phyloP scores from a whole-genome alignment of 2,329 filamentous ascomycete species.

The Trichoderma sp. region DNA sequence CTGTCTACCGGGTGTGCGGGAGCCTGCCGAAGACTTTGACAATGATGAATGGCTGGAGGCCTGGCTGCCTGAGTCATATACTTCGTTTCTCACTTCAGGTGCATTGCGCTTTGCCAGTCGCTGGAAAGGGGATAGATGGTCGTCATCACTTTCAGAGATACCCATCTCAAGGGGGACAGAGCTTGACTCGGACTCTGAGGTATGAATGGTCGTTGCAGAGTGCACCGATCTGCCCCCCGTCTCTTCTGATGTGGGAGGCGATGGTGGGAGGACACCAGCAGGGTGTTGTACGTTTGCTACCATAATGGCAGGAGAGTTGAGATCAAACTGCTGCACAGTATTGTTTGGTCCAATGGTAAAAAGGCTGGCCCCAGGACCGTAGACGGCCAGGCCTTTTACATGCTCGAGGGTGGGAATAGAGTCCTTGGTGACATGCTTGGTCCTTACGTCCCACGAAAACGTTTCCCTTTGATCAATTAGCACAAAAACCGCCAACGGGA shows the following conservation, averaged over 20 bases:
- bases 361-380: conserved; percentile 84
- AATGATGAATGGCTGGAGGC: conserved; percentile 63
- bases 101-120: conserved; percentile 73
- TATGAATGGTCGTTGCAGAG: conserved; percentile 48
- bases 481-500: conserved; percentile 23
- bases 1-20: conserved; percentile 52
- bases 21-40: conserved; percentile 57
- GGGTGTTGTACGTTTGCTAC: conserved; percentile 87
- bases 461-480: conserved; percentile 64
- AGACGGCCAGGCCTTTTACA: conserved; percentile 80
- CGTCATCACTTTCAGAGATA: conserved; percentile 74
- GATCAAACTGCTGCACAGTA: conserved; percentile 91
- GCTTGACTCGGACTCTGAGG: conserved; percentile 56
- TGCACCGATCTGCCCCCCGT: conserved; percentile 55
- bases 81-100: conserved; percentile 58
- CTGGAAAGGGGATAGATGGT: conserved; percentile 73
- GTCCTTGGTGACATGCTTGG: conserved; percentile 94
- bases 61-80: conserved; percentile 68
- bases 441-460: conserved; percentile 93
- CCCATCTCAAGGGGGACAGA: conserved; percentile 58
- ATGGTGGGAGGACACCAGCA: conserved; percentile 75
- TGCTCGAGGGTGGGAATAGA: conserved; percentile 81
- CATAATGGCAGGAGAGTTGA: conserved; percentile 78
- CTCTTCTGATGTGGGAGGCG: conserved; percentile 79
- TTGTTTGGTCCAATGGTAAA: conserved; percentile 89